Conservation (phyloP, 2,329 filamentous ascomycete species). For the Beauveria sp. region DNA sequence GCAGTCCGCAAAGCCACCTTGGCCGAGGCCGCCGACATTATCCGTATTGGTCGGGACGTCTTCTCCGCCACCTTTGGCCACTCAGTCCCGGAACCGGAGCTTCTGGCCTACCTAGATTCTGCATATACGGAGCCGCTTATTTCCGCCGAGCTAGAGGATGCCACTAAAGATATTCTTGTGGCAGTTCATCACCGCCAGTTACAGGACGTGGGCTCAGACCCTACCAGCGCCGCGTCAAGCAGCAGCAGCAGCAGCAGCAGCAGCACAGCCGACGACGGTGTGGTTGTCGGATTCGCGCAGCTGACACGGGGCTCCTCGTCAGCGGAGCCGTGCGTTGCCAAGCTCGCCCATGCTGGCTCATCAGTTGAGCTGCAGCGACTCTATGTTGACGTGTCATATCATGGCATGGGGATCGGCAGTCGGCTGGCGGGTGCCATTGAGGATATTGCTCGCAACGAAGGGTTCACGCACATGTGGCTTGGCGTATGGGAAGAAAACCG, state of each 20-base stretch:
- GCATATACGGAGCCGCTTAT: conserved; percentile 29
- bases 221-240: neutral
- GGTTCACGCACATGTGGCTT: conserved; percentile 34
- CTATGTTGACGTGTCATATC: conserved; percentile 28
- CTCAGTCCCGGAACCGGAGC: conserved; percentile 29
- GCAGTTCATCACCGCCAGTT: conserved; percentile 11
- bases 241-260: neutral
- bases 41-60: conserved; percentile 26
- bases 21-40: conserved; percentile 24
- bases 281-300: conserved; percentile 32
- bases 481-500: conserved; percentile 41
- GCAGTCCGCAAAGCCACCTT: conserved; percentile 2
- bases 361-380: conserved; percentile 34
- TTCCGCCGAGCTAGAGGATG: conserved; percentile 17
- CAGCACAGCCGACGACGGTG: neutral
- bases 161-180: conserved; percentile 20
- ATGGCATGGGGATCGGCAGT: conserved; percentile 32
- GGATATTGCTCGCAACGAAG: conserved; percentile 26
- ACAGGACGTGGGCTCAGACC: neutral
- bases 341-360: conserved; percentile 16
- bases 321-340: conserved; percentile 29
- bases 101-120: conserved; percentile 29
- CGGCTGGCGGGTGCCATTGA: conserved; percentile 23
- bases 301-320: conserved; percentile 25
- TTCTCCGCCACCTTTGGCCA: conserved; percentile 35